Evolutionary conservation across 352 stramenopile genomes (phyloP), one percentile per base, ranked within the genome.

Genomic region (Phytophthora tentaculata): DNA sequence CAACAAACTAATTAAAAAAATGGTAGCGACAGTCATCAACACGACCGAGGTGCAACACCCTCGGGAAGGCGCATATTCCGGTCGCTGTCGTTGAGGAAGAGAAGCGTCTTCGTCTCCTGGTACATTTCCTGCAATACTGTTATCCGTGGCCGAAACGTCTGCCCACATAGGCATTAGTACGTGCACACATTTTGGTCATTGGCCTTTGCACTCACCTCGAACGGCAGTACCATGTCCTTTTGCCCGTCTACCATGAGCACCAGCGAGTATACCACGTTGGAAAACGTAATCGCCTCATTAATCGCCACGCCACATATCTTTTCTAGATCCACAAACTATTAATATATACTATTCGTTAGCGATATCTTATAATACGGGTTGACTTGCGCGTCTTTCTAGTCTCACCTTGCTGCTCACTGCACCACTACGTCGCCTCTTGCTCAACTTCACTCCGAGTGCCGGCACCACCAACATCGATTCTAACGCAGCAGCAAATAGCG

Each of bases 241-340:
- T 90, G 71, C 19, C 76, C 78, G 19, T 91, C 56, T n/a, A 92
- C 71, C 80, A 93, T 84, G 41, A 96, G 83, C 14, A 88, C 88
- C 32, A 96, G 57, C 58, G 83, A 92, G 71, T 96, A 96, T 17
- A 94, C 82, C 0, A 95, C 88, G 48, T 86, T 81, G 20, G 75
- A 79, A 50, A 95, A 93, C 26, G 77, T 86, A 47, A 96, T 95
- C 4, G 79, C 85, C 62, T 96, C 88, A 62, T 94, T 94, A 67
- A 96, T 69, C 13, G 92, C 79, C 41, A 95, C 84, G 1, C 85
- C 86, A 24, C 73, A 81, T 58, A 96, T 79, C 52, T 62, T 71
- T 4, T 79, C 57, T 24, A 74, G n/a, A 53, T 73, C 67, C 22
- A 79, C 59, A 60, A 79, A 79, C 67, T 77, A 72, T 19, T 4